A percentile compares a stretch with the other conserved stretches of the same genome.
These are phyloP conservation scores for Cyberlindnera misumaiensis DNA, from an alignment of 805 yeast genomes.

Conservation along the genomic window DNA sequence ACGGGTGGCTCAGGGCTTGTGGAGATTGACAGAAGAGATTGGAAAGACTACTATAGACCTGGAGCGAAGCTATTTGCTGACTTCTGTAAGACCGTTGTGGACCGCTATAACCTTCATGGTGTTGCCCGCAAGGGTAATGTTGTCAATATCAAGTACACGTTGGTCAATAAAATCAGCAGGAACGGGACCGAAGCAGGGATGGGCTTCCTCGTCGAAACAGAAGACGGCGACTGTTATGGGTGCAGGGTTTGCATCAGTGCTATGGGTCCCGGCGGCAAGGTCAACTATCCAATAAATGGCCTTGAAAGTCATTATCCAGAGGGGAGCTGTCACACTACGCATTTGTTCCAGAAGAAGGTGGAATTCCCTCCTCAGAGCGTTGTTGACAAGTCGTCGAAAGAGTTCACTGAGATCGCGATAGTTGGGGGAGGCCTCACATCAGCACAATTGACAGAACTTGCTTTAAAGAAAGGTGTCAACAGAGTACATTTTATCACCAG, in stretches of 20 bases:
- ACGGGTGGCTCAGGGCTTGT: slow-evolving; percentile 3
- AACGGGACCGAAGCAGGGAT: slow-evolving; percentile 20
- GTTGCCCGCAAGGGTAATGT: slow-evolving; percentile 30
- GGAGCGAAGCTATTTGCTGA: slow-evolving; percentile 33
- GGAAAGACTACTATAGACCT: slow-evolving; percentile 39
- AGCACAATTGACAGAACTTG: slow-evolving; percentile 38
- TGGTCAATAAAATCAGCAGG: slow-evolving; percentile 7
- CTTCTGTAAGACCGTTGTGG: slow-evolving; percentile 30
- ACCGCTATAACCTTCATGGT: slow-evolving; percentile 27
- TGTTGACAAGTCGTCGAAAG: not conserved
- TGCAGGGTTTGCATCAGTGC: slow-evolving; percentile 16
- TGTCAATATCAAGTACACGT: slow-evolving; percentile 25
- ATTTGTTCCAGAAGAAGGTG: slow-evolving; percentile 4
- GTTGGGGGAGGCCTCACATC: slow-evolving; percentile 43
- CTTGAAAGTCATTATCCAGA: slow-evolving; percentile 4
- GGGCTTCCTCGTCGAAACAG: slow-evolving; percentile 30
- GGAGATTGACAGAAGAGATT: slow-evolving; percentile 34
- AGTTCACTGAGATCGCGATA: slow-evolving; percentile 19
- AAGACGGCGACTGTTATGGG: slow-evolving; percentile 28
- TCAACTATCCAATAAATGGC: slow-evolving; percentile 7
- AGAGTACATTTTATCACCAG: slow-evolving; percentile 31
- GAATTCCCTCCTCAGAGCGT: slow-evolving; percentile 3
- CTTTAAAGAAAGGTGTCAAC: slow-evolving; percentile 25
- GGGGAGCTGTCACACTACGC: slow-evolving; percentile 12
- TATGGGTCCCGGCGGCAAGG: slow-evolving; percentile 9